These are phyloP conservation scores for Penicillium cataractarum DNA, from an alignment of 495 filamentous ascomycete genomes.

Conservation along the genomic window DNA sequence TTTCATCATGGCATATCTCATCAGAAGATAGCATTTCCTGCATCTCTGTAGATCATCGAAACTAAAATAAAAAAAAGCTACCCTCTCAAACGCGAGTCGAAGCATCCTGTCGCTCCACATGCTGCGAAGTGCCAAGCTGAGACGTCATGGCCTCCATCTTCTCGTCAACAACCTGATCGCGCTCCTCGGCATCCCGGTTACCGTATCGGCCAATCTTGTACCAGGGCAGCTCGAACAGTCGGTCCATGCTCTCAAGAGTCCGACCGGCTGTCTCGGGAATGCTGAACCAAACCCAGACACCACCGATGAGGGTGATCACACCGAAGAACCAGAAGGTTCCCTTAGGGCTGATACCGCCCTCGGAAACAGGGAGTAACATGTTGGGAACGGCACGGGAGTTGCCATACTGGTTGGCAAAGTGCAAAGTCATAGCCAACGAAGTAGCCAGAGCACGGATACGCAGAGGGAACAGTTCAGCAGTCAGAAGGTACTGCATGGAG, in stretches of 20 bases:
- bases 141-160: slow-evolving; percentile 30
- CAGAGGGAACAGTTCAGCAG: slow-evolving; percentile 74
- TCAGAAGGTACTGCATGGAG: slow-evolving; percentile 74
- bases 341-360: slow-evolving; percentile 49
- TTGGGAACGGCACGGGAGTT: slow-evolving; percentile 59
- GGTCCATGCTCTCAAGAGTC: slow-evolving; percentile 61
- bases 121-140: slow-evolving; percentile 21
- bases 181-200: slow-evolving; percentile 56
- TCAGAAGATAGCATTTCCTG: not conserved
- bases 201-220: slow-evolving; percentile 65
- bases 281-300: slow-evolving; percentile 60
- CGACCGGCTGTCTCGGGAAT: slow-evolving; percentile 50
- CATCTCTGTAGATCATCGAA: not conserved
- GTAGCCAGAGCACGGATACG: slow-evolving; percentile 50
- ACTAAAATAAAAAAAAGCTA: not conserved
- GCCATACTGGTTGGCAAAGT: slow-evolving; percentile 76
- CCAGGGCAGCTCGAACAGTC: slow-evolving; percentile 69
- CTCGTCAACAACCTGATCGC: slow-evolving; percentile 40
- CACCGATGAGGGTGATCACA: slow-evolving; percentile 61
- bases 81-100: not conserved
- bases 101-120: slow-evolving; percentile 19
- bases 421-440: slow-evolving; percentile 55
- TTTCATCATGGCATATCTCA: slow-evolving; percentile 6
- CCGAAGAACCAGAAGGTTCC: slow-evolving; percentile 74
- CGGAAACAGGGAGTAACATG: slow-evolving; percentile 53